Conservation (phyloP, 495 filamentous ascomycete species). For the Aspergillus bridgeri region DNA sequence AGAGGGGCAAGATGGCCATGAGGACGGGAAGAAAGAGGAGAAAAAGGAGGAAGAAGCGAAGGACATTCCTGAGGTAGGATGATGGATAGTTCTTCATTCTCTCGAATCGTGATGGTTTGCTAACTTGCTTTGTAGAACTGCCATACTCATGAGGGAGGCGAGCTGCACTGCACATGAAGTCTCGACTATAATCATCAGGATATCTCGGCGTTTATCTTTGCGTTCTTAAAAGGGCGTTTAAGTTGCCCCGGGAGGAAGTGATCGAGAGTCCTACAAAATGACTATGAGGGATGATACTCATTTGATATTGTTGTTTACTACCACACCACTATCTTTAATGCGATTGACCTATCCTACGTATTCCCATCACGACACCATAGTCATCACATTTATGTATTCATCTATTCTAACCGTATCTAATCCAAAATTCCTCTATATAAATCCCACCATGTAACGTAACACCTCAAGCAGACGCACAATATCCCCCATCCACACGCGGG, state of each 20-base stretch:
- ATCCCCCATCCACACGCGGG: conserved; percentile 38
- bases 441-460: not conserved
- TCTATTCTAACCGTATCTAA: not conserved
- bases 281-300: no score
- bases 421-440: not conserved
- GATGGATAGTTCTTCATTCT: not conserved
- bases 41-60: conserved; percentile 6
- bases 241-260: no score
- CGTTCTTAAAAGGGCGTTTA: not conserved
- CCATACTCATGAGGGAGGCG: conserved; percentile 32
- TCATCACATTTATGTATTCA: no score
- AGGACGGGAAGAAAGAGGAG: not conserved
- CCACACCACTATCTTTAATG: no score
- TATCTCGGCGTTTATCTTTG: not conserved
- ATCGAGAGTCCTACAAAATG: no score
- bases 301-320: no score
- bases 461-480: conserved; percentile 34
- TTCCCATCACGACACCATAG: no score
- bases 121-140: conserved; percentile 23
- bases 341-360: no score
- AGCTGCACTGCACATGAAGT: conserved; percentile 26
- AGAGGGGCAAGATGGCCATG: conserved; percentile 4
- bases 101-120: no score
- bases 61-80: conserved; percentile 25
- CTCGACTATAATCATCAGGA: no score